Base-by-base conservation (phyloP, 1,284 basidiomycete species). In the Leccinum cinnamomeum region DNA sequence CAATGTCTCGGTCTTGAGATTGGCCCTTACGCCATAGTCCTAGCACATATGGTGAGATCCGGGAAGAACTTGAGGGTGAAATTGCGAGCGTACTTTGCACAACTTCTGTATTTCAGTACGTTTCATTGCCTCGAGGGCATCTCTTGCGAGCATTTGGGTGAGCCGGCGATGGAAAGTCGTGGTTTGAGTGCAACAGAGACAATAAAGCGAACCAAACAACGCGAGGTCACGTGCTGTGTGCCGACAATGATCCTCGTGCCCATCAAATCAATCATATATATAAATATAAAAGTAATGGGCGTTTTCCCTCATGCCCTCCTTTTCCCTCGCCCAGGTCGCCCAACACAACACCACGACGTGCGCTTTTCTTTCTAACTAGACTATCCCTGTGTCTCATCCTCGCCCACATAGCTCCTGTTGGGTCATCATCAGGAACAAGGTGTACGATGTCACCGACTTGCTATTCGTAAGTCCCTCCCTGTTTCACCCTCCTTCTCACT, bases 391-490 rank as follows among this genome's bases (percentile, higher is more conserved):
- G 41, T 28, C 25, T 30, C 56, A 58, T 37, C 20, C 28, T 53
- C 14, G 16, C 50, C 16, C 56, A 12, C 37, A 44, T 62, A 89
- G 88, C 54, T 89, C 87, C n/a, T 94, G 92, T 75, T 96, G 94
- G 95, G 90, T 97, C 64, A 88, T 96, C 68, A 91, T 95, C 65
- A 80, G 84, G 65, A 84, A 87, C 75, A 80, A 82, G 60, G 89
- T 92, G 20, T 93, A 91, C 75, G 90, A 92, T 77, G 90, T 96
- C 61, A 95, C 94, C 5, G 88, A 91, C 11, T 96, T 97, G 73
- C 77, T 97, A 53, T 75, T 82, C 57, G 89, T 89, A 65, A 54
- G 79, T 74, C 23, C 61, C 59, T 50, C 3, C 41, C 50, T 58
- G 18, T 57, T 51, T 7, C 46, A 18, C 23, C 39, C 25, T 30